phyloP scores from a whole-genome alignment of 2,329 filamentous ascomycete genomes.

The Scytalidium lignicola region DNA sequence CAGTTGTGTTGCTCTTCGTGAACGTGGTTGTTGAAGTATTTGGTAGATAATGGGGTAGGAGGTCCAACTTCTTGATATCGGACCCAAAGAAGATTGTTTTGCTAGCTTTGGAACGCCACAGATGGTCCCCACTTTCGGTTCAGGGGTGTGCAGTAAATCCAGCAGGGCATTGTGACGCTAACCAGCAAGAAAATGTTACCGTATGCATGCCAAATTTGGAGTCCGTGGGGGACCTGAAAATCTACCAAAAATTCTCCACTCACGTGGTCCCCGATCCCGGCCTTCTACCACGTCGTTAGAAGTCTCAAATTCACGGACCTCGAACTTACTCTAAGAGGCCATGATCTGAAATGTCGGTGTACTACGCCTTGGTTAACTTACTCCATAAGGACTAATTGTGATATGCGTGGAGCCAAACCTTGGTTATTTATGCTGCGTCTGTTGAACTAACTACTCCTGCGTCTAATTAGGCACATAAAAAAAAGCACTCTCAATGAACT shows the following conservation, averaged over 20 bases:
- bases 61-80: background rate
- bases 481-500: no score
- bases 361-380: no score
- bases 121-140: background rate
- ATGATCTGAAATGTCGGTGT: no score
- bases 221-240: background rate
- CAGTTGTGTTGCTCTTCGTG: background rate
- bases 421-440: no score
- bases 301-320: no score
- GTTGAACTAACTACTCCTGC: no score
- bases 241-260: background rate
- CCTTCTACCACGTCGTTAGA: no score
- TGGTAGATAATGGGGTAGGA: background rate
- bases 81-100: background rate
- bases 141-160: background rate
- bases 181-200: background rate
- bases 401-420: no score
- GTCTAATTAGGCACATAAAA: no score
- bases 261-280: background rate
- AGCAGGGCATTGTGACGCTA: background rate
- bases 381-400: no score
- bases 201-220: background rate
- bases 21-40: background rate
- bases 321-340: no score
- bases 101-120: background rate